These are phyloP conservation scores for Filobasidium uniguttulatum DNA, from an alignment of 1,284 basidiomycete genomes.

Conservation along the genomic window DNA sequence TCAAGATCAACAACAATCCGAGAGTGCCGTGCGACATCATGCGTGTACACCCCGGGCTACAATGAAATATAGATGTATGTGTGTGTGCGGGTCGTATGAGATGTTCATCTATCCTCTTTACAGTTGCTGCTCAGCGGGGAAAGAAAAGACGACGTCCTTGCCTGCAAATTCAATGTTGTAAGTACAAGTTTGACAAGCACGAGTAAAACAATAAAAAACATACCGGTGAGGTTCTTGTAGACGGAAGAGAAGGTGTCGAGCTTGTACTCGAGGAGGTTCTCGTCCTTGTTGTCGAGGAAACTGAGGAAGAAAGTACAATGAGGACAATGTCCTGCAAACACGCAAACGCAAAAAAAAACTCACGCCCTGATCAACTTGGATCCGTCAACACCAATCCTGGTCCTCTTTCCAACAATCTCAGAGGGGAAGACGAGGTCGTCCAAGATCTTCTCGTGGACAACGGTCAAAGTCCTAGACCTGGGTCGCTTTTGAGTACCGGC, in stretches of 20 bases:
- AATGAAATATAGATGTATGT: no score
- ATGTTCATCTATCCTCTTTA: no score
- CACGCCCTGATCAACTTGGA: conserved; percentile 90
- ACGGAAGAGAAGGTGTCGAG: conserved; percentile 40
- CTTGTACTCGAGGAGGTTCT: conserved; percentile 99
- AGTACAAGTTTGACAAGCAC: neutral
- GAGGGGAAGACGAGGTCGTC: conserved; percentile 99
- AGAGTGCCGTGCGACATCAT: no score
- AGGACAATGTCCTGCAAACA: neutral
- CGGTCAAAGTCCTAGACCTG: conserved; percentile 89
- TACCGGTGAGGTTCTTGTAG: conserved; percentile 32
- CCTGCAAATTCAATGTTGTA: conserved; percentile 14
- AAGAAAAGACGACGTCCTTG: conserved; percentile 38
- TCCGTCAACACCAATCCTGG: conserved; percentile 77
- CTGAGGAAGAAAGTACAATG: conserved; percentile 43
- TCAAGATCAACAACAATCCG: no score
- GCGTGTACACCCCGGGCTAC: no score
- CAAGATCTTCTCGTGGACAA: conserved; percentile 94
- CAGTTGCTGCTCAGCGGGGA: conserved; percentile 14
- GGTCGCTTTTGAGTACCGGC: conserved; percentile 78
- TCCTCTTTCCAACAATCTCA: conserved; percentile 97
- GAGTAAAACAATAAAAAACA: neutral
- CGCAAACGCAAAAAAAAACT: conserved; percentile 33
- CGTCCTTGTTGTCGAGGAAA: conserved; percentile 95
- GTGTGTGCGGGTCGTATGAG: no score